Percentiles rank a stretch among this genome's conserved stretches.
phyloP scores from a whole-genome alignment of 177 flowering plant genomes.

The Vitis hybrid region DNA sequence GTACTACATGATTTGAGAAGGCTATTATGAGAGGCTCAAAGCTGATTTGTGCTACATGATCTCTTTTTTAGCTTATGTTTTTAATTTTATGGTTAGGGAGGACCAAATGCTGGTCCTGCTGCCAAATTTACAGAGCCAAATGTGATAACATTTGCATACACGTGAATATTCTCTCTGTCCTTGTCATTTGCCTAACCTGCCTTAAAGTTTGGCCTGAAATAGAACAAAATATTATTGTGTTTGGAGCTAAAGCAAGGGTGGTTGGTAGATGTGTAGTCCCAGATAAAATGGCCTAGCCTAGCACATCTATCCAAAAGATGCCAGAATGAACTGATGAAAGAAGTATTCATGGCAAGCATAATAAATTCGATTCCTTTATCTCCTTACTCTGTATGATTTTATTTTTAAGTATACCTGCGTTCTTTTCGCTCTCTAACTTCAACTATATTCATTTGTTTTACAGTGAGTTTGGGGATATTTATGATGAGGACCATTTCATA shows the following conservation, averaged over 20 bases:
- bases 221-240: not conserved
- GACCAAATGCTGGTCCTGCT: not conserved
- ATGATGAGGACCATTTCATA: slow-evolving; percentile 76
- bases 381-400: not conserved
- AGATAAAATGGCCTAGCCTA: not conserved
- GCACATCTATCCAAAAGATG: not conserved
- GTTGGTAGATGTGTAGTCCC: not conserved
- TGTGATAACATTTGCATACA: not conserved
- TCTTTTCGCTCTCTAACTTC: not conserved
- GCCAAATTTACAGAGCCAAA: not conserved
- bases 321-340: not conserved
- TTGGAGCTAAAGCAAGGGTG: not conserved
- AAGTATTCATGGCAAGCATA: not conserved
- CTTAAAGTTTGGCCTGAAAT: not conserved
- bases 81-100: not conserved
- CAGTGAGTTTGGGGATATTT: slow-evolving; percentile 81
- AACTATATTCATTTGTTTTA: slow-evolving; percentile 6
- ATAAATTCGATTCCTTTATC: not conserved
- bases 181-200: not conserved
- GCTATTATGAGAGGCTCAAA: not conserved
- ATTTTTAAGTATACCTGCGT: not conserved
- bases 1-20: not conserved
- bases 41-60: not conserved
- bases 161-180: not conserved
- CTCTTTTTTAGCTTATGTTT: not conserved